A percentile compares a stretch with the other conserved stretches of the same genome.
These are phyloP conservation scores for Euphorbia peplus DNA, from an alignment of 345 rosid genomes.

Conservation along the genomic window DNA sequence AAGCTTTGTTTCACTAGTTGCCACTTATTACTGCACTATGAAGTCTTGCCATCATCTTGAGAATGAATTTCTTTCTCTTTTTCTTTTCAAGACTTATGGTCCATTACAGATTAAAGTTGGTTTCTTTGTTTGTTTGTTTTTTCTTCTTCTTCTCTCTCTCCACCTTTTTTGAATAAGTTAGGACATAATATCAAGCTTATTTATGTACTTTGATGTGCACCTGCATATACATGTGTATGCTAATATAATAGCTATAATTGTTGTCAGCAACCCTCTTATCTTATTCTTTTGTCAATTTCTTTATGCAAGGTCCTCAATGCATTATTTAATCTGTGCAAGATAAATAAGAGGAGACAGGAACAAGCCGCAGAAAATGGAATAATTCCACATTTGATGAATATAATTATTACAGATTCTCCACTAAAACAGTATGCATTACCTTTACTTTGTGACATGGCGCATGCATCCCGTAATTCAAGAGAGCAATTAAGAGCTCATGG, in stretches of 20 bases:
- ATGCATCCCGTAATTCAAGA: constrained; percentile 95
- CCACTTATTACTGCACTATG: background rate
- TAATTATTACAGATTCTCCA: constrained; percentile 73
- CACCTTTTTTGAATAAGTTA: background rate
- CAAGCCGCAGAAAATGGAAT: constrained; percentile 99
- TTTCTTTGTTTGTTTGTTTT: background rate
- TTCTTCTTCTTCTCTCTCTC: background rate
- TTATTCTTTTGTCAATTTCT: background rate
- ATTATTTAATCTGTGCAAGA: constrained; percentile 94
- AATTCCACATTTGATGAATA: constrained; percentile 89
- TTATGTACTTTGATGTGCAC: background rate
- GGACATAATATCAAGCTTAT: background rate
- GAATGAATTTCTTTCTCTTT: background rate
- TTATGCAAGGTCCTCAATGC: constrained; percentile 82
- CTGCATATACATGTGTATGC: background rate
- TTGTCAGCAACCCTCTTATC: background rate
- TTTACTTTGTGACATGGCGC: constrained; percentile 97
- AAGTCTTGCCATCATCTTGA: background rate
- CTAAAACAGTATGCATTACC: constrained; percentile 86
- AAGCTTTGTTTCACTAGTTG: background rate
- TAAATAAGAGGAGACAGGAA: constrained; percentile 98
- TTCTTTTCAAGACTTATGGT: background rate
- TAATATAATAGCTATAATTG: background rate
- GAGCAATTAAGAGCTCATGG: constrained; percentile 98
- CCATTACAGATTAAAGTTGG: background rate